These are phyloP conservation scores for Ophiostoma himal-ulmi DNA, from an alignment of 2,329 filamentous ascomycete genomes.

Conservation along the genomic window DNA sequence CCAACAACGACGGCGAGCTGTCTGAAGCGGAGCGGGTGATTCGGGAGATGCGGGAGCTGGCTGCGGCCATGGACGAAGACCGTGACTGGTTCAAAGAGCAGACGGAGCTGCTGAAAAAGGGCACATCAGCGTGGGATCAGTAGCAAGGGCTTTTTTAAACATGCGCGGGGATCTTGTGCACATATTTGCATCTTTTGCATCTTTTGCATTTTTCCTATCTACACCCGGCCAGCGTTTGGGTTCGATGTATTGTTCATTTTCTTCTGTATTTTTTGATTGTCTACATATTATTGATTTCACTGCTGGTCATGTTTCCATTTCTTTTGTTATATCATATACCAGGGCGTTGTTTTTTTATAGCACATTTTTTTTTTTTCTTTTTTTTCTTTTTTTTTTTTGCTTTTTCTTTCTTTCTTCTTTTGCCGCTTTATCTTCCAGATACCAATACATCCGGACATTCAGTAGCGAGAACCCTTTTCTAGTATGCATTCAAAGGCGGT, in stretches of 20 bases:
- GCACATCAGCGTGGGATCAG: conserved; percentile 20
- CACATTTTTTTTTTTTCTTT: not conserved
- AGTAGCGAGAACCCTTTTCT: not conserved
- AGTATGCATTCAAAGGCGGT: not conserved
- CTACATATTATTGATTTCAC: not conserved
- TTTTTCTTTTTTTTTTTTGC: not conserved
- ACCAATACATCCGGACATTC: not conserved
- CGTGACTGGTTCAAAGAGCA: conserved; percentile 44
- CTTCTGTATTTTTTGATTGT: not conserved
- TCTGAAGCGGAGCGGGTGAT: conserved; percentile 35
- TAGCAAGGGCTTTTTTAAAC: not conserved
- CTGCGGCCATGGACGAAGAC: conserved; percentile 43
- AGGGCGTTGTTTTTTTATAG: not conserved
- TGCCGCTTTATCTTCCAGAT: not conserved
- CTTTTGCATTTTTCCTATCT: too few relatives aligned
- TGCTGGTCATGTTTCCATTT: not conserved
- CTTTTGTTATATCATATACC: conserved; percentile 4
- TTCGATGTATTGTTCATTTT: too few relatives aligned
- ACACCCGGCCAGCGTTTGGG: not conserved
- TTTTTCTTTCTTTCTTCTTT: not conserved
- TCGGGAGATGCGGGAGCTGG: conserved; percentile 39
- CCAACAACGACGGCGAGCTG: conserved; percentile 10
- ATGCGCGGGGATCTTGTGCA: too few relatives aligned
- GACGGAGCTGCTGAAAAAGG: conserved; percentile 36
- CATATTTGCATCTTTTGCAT: too few relatives aligned